phyloP scores from a whole-genome alignment of 2,329 filamentous ascomycete species.

The Arthroderma sp. region DNA sequence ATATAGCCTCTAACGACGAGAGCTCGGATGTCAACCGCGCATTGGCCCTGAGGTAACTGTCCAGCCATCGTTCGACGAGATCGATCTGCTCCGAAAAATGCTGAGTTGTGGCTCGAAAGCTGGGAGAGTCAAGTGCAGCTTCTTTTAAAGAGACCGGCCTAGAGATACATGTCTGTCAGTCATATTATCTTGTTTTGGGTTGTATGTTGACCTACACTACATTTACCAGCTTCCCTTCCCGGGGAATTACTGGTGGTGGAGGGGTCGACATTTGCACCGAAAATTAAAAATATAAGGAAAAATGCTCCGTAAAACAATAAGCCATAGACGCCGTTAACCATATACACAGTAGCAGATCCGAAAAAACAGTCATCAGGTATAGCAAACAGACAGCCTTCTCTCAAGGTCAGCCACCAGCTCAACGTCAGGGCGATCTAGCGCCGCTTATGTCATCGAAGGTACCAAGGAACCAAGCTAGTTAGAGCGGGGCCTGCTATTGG shows the following conservation, averaged over 20 bases:
- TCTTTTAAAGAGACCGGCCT: conserved; percentile 81
- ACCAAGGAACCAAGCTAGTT: too few species aligned
- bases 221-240: conserved; percentile 34
- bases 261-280: conserved; percentile 25
- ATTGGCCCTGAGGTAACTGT: conserved; percentile 51
- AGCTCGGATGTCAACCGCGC: conserved; percentile 52
- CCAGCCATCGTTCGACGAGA: conserved; percentile 83
- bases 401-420: too few species aligned
- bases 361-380: too few species aligned
- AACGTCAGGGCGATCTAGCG: too few species aligned
- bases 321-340: too few species aligned
- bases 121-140: conserved; percentile 89
- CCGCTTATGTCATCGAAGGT: too few species aligned
- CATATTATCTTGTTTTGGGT: conserved; percentile 7
- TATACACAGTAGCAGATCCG: too few species aligned
- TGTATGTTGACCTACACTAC: conserved; percentile 26
- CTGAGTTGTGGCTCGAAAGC: conserved; percentile 73
- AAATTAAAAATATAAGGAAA: too few species aligned
- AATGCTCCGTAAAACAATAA: too few species aligned
- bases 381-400: too few species aligned
- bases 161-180: neutral
- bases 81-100: conserved; percentile 92
- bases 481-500: too few species aligned
- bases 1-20: conserved; percentile 60
- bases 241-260: conserved; percentile 24